Evolutionary conservation across 345 rosid genomes (phyloP).

Genomic region (Clarkia xantiana): DNA sequence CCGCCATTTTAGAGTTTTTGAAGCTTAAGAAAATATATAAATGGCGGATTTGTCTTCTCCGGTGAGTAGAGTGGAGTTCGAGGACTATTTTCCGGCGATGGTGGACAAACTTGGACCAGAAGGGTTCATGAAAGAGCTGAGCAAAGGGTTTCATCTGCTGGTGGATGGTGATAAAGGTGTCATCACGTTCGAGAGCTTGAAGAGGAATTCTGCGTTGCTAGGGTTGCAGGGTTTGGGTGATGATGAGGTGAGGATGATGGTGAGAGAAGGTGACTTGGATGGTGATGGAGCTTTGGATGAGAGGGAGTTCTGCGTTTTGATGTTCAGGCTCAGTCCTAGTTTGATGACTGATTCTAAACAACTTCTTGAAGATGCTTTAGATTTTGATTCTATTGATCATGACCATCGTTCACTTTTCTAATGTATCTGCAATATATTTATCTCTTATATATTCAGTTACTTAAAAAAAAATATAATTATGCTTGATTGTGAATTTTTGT

Average conservation of each 20-base stretch:
- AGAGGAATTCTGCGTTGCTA: constrained; percentile 23
- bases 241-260: constrained; percentile 28
- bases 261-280: constrained; percentile 35
- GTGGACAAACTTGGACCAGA: constrained; percentile 29
- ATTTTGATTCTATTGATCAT: not conserved
- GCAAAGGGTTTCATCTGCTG: constrained; percentile 29
- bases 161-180: constrained; percentile 27
- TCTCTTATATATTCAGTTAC: too few relatives aligned
- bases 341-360: constrained; percentile 30
- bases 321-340: constrained; percentile 40
- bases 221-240: constrained; percentile 25
- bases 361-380: constrained; percentile 20
- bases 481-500: too few relatives aligned
- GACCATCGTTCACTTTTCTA: too few relatives aligned
- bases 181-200: constrained; percentile 32
- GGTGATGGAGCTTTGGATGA: constrained; percentile 31
- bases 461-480: too few relatives aligned
- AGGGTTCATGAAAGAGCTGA: constrained; percentile 28
- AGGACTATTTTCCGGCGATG: constrained; percentile 34
- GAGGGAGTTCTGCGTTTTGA: constrained; percentile 43
- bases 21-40: too few relatives aligned
- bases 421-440: too few relatives aligned
- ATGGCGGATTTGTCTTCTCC: too few relatives aligned
- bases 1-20: too few relatives aligned
- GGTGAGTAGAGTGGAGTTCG: constrained; percentile 1